Evolutionary conservation across 176 grass and related monocot genomes (phyloP), one percentile per base, ranked within the genome.

Genomic region (Secale cereale): DNA sequence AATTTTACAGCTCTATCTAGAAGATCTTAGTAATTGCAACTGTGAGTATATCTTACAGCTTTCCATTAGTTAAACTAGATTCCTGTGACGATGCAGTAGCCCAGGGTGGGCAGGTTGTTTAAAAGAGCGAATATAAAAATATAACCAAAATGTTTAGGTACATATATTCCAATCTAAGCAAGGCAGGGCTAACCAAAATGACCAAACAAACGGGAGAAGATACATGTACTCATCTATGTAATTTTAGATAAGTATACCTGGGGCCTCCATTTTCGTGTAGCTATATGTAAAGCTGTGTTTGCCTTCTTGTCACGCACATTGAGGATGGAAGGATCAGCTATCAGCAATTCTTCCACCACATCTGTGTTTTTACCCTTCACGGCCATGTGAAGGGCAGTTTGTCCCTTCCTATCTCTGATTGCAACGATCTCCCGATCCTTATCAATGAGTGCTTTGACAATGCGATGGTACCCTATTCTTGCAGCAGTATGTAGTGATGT

Each of bases 371-470:
- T 93, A 61, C 97, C 97, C 78, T 99, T 99, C 19, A 99, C 97
- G 62, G 97, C 97, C 97, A 99, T 99, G 91, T 99, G 97, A 72
- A 99, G 94, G 50, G 97, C 97, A 79, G 91, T 99, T 75, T 99
- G 97, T 19, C 97, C 97, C 70, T 99, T 99, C 83, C 69, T 99
- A 83, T 99, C 97, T 74, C 72, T 96, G 77, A 99, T 90, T 7
- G 88, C 74, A 74, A 94, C 97, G 27, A 99, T 90, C 70, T 65
- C 89, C 2, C 91, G 91, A 84, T 99, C 97, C 85, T 79, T 90
- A 35, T 92, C 86, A 43, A 99, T 86, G 13, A 99, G 91, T 70
- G 85, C 83, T 78, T 89, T 99, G 27, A 96, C 97, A 62, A 99
- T 91, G 15, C 77, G 82, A 84, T 96, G 87, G 71, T 92, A 83